A percentile compares a stretch with the other conserved stretches of the same genome.
Conservation (phyloP, 2,329 filamentous ascomycete species). For the Bimuria novae-zelandiae region DNA sequence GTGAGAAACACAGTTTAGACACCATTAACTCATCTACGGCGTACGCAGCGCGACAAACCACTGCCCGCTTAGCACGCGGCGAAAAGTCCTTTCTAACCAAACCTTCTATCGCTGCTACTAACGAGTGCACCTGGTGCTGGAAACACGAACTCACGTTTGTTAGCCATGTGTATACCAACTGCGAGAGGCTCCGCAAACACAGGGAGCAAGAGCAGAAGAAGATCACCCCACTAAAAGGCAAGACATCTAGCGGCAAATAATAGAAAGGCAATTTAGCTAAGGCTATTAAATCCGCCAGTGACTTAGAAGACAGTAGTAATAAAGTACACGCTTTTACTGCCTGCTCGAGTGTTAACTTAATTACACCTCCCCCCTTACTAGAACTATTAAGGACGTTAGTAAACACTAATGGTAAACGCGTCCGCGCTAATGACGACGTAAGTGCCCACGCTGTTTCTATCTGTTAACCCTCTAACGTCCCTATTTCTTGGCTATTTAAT, state of each 20-base stretch:
- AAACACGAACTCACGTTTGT: slow-evolving; percentile 10
- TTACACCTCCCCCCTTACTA: background rate
- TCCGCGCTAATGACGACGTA: background rate
- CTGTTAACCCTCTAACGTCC: background rate
- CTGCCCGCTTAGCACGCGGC: no score
- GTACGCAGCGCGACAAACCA: slow-evolving; percentile 2
- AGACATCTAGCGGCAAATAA: background rate
- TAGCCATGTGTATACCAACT: slow-evolving; percentile 11
- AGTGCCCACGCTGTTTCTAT: slow-evolving; percentile 8
- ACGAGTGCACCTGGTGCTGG: slow-evolving; percentile 10
- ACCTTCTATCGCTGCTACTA: no score
- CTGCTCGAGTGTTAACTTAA: slow-evolving; percentile 1
- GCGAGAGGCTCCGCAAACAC: slow-evolving; percentile 8
- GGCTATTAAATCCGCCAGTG: background rate
- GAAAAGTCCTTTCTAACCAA: no score
- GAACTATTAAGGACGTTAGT: no score
- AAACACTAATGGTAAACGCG: background rate
- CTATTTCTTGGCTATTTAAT: slow-evolving; percentile 12
- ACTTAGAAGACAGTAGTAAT: background rate
- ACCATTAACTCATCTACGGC: slow-evolving; percentile 3
- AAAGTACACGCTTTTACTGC: background rate
- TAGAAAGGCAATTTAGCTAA: slow-evolving; percentile 5
- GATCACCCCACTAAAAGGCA: background rate
- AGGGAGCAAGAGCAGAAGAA: slow-evolving; percentile 2
- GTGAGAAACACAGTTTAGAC: slow-evolving; percentile 10